Conservation (phyloP, 2,329 filamentous ascomycete species). For the Monilinia aucupariae region DNA sequence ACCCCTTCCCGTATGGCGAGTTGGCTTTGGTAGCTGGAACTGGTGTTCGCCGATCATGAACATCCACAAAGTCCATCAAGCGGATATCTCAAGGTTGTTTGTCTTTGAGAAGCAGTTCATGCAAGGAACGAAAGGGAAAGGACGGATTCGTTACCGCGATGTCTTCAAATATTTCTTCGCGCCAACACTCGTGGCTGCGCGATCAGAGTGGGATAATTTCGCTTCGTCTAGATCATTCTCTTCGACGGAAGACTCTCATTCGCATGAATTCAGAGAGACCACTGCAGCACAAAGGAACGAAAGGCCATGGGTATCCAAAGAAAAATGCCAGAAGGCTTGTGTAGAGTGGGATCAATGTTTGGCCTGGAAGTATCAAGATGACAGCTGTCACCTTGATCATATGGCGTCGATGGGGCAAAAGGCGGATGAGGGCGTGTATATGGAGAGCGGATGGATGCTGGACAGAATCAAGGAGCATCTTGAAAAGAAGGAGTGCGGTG, state of each 20-base stretch:
- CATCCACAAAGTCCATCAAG: conserved; percentile 21
- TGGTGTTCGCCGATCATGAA: conserved; percentile 19
- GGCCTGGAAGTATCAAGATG: conserved; percentile 23
- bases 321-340: conserved; percentile 19
- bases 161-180: conserved; percentile 16
- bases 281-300: conserved; percentile 2
- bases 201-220: conserved; percentile 21
- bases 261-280: neutral
- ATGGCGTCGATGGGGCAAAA: conserved; percentile 17
- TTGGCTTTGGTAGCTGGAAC: conserved; percentile 20
- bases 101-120: conserved; percentile 20
- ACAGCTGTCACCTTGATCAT: conserved; percentile 18
- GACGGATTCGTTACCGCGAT: conserved; percentile 17
- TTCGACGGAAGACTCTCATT: neutral
- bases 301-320: conserved; percentile 19
- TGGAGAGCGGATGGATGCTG: conserved; percentile 24
- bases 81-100: conserved; percentile 17
- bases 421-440: conserved; percentile 18
- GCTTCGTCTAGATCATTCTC: conserved; percentile 18
- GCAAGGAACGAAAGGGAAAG: conserved; percentile 12
- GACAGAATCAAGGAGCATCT: conserved; percentile 19
- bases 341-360: conserved; percentile 20
- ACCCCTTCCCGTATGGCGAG: conserved; percentile 16
- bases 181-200: neutral
- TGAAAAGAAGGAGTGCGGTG: conserved; percentile 14